phyloP scores from a whole-genome alignment of 176 grass and related monocot genomes.

The Alopecurus myosuroides region DNA sequence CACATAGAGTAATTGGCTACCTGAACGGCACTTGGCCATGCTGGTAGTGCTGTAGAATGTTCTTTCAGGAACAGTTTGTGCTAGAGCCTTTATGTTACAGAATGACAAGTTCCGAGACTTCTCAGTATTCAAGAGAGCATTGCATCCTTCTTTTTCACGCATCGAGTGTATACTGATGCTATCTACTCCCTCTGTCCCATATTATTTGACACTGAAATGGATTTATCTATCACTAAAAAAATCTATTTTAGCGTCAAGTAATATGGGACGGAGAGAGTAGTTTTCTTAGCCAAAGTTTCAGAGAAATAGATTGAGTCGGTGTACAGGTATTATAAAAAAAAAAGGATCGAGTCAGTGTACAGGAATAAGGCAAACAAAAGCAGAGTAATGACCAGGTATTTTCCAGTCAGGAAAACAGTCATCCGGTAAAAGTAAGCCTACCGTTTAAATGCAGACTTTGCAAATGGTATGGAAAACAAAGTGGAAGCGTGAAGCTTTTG shows the following conservation, averaged over 20 bases:
- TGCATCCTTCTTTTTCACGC: background rate
- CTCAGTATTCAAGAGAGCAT: background rate
- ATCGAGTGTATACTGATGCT: background rate
- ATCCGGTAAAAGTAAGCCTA: background rate
- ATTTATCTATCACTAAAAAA: no score
- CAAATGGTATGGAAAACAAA: background rate
- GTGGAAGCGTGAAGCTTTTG: background rate
- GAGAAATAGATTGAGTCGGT: background rate
- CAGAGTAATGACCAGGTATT: background rate
- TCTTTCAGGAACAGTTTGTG: background rate
- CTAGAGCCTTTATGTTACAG: background rate
- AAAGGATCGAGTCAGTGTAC: background rate
- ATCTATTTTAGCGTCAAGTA: no score
- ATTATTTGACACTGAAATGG: no score
- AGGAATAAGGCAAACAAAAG: background rate
- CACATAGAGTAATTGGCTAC: background rate
- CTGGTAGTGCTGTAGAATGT: background rate
- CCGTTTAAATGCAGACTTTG: background rate
- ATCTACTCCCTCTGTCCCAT: no score
- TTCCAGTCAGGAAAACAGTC: no score
- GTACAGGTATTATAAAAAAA: no score
- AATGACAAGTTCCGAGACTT: background rate
- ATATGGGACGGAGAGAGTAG: no score
- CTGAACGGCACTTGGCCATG: background rate
- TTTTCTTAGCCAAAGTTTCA: no score